Base-by-base conservation (phyloP, 257 asterid species). In the Paulownia fortunei region DNA sequence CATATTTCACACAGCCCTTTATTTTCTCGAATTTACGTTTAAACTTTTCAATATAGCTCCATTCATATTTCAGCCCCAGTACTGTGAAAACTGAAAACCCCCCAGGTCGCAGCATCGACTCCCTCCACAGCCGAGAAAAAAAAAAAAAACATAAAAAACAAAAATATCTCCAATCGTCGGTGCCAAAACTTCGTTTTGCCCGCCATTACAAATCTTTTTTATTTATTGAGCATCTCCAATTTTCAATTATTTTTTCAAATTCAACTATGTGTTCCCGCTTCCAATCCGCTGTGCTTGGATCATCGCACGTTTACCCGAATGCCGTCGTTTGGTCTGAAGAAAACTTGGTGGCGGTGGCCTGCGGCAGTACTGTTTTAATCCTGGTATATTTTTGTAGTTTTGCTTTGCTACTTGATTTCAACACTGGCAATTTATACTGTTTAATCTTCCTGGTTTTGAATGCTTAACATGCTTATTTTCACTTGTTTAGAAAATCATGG, bases 311-410 rank as follows among this genome's bases (percentile, higher is more conserved):
- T 69, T 93, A 93, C 80, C 92, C 97, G 1, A 85, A 88, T 73
- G 90, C 98, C 80, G 88, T 91, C 30, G 88, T 80, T 54, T 95
- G 99, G 99, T 95, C 99, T 1, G 97, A 90, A 12, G 98, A 93
- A 56, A 95, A 95, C 85, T 69, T 95, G 79, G 79, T 93, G 74
- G 99, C 98, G 4, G 95, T 90, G 56, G 97, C 99, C 37, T 88
- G 89, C 69, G 90, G 91, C 76, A 88, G 63, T 34, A 75, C 81
- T 39, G 92, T 93, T 69, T 72, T 90, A 1, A 88, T 95, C 56
- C 81, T 95, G 97, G 98, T 92, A 80, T 61, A 18, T 7, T n/a
- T 30, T 30, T 61, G 27, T 26, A 56, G 41, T 66, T 74, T 56
- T 11, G 9, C 0, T 3, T 42, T 41, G 41, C 19, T 16, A 8